Conservation (phyloP, 352 stramenopile species). For the Phytopythium aichiense region DNA sequence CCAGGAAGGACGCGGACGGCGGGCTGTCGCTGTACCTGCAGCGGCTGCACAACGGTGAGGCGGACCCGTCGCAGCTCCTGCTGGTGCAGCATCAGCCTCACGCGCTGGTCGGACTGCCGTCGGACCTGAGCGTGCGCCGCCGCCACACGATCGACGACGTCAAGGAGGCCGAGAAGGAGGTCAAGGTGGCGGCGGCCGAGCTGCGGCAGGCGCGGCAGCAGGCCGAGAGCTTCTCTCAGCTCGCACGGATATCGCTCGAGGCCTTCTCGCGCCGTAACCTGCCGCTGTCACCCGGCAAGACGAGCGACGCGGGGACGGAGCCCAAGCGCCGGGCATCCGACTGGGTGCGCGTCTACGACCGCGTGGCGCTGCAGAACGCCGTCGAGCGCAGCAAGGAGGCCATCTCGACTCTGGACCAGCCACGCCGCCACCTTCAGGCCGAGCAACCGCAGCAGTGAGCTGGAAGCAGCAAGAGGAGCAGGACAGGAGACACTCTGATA, state of each 20-base stretch:
- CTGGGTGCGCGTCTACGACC: slow-evolving; percentile 67
- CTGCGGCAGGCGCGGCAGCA: slow-evolving; percentile 71
- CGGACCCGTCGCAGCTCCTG: slow-evolving; percentile 49
- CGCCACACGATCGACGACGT: slow-evolving; percentile 82
- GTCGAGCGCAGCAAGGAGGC: slow-evolving; percentile 66
- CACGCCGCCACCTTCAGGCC: slow-evolving; percentile 6
- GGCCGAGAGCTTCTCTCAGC: slow-evolving; percentile 68
- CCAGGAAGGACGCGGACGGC: slow-evolving; percentile 38
- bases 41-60: slow-evolving; percentile 63
- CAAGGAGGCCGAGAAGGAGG: slow-evolving; percentile 68
- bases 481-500: background rate
- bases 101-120: slow-evolving; percentile 18
- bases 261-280: slow-evolving; percentile 35
- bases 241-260: slow-evolving; percentile 67
- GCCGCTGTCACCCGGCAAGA: background rate
- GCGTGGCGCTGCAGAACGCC: slow-evolving; percentile 56
- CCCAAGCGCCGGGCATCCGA: slow-evolving; percentile 19
- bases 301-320: slow-evolving; percentile 10
- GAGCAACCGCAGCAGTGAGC: slow-evolving; percentile 2
- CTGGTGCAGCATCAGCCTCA: slow-evolving; percentile 19
- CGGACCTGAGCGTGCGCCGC: slow-evolving; percentile 53
- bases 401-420: slow-evolving; percentile 22
- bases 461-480: background rate
- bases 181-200: slow-evolving; percentile 55
- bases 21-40: slow-evolving; percentile 53